A percentile compares a stretch with the other conserved stretches of the same genome.
Conservation (phyloP, 2,329 filamentous ascomycete genomes). For the Pseudohalonectria lignicola region DNA sequence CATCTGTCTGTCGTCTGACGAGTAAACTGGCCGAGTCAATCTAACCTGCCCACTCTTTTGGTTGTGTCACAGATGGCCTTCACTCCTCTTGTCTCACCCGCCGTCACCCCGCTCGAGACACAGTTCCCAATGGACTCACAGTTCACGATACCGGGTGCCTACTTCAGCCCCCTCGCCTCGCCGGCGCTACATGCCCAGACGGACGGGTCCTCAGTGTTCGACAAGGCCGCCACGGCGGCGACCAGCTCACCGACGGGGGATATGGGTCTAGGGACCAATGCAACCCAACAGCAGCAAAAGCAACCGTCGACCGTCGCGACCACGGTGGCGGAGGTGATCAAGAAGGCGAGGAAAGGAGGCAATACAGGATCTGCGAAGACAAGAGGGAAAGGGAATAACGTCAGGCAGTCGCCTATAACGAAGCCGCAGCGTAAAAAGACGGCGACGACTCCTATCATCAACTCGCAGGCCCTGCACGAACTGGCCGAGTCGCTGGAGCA, state of each 20-base stretch:
- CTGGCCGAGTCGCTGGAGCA: constrained; percentile 32
- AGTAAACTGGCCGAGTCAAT: no score
- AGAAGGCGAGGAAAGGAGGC: constrained; percentile 41
- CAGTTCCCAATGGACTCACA: constrained; percentile 50
- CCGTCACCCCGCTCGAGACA: constrained; percentile 67
- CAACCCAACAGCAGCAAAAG: constrained; percentile 9
- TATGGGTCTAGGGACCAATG: constrained; percentile 38
- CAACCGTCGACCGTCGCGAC: constrained; percentile 12
- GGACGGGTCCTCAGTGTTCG: constrained; percentile 36
- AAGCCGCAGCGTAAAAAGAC: constrained; percentile 51
- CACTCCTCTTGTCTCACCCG: constrained; percentile 74
- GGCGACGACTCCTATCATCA: constrained; percentile 41
- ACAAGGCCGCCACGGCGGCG: constrained; percentile 26
- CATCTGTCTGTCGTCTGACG: background rate
- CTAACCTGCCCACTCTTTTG: constrained; percentile 3
- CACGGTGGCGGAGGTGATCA: constrained; percentile 37
- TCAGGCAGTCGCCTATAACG: constrained; percentile 63
- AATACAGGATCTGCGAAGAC: constrained; percentile 38
- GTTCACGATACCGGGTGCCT: constrained; percentile 57
- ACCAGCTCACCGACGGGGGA: constrained; percentile 40
- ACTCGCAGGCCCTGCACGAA: constrained; percentile 43
- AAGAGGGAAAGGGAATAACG: constrained; percentile 40
- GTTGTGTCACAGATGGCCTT: constrained; percentile 50
- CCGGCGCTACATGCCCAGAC: constrained; percentile 67
- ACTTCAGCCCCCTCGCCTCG: constrained; percentile 76